These are phyloP conservation scores for Pittosporum tobira DNA, from an alignment of 129 eudicot genomes.

Conservation along the genomic window DNA sequence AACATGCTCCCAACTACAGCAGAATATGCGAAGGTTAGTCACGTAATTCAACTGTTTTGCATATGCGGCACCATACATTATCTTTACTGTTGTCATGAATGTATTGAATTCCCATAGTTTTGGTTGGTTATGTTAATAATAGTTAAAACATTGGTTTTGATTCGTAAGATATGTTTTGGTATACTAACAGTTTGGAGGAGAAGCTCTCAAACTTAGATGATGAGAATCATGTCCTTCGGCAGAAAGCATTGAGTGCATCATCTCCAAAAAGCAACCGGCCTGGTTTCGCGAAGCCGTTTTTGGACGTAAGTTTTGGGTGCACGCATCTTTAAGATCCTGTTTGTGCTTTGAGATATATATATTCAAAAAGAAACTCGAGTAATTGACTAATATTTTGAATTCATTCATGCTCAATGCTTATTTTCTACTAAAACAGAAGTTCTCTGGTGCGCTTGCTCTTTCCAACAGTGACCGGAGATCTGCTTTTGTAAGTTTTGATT, in stretches of 20 bases:
- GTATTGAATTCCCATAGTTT: not conserved
- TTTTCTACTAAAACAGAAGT: constrained; percentile 38
- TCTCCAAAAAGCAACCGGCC: constrained; percentile 63
- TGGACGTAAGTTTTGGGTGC: constrained; percentile 47
- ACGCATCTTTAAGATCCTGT: not conserved
- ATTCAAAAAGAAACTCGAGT: not conserved
- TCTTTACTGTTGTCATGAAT: not conserved
- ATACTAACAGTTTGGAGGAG: constrained; percentile 72
- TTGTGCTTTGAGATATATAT: no score
- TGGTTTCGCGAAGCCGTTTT: constrained; percentile 52
- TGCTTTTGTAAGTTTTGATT: constrained; percentile 47
- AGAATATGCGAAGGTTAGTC: constrained; percentile 57
- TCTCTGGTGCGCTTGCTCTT: constrained; percentile 58
- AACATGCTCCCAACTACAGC: constrained; percentile 59
- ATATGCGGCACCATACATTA: not conserved
- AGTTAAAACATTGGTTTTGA: not conserved
- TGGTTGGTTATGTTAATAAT: not conserved
- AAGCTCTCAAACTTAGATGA: constrained; percentile 62
- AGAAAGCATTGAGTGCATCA: constrained; percentile 48
- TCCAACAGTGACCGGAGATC: constrained; percentile 54
- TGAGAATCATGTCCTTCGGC: constrained; percentile 85
- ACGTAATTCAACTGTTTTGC: no score
- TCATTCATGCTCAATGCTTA: not conserved
- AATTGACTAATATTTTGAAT: not conserved
- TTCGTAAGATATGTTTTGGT: constrained; percentile 7